Evolutionary conservation across 331 rosid species (phyloP).

Genomic region (Telfairia occidentalis): DNA sequence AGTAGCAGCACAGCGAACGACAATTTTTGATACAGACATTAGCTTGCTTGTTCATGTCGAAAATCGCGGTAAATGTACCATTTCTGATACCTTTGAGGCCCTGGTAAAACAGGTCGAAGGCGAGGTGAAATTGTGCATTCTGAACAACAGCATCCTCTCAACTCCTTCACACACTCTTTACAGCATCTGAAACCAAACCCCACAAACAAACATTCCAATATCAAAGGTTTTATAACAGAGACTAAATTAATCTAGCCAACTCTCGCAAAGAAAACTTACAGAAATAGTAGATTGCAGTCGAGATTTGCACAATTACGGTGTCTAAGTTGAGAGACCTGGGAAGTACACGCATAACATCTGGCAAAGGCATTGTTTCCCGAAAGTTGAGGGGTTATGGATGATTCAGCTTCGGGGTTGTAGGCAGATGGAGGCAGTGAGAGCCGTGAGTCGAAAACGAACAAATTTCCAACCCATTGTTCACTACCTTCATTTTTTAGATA

Average conservation of each 20-base stretch:
- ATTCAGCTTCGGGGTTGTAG: conserved; percentile 36
- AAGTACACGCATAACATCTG: conserved; percentile 55
- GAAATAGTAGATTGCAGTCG: conserved; percentile 78
- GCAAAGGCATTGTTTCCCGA: conserved; percentile 43
- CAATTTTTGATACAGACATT: neutral
- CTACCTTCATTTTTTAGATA: conserved; percentile 77
- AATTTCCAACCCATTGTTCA: conserved; percentile 70
- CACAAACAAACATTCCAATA: neutral
- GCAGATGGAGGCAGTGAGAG: conserved; percentile 70
- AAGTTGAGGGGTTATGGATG: conserved; percentile 18
- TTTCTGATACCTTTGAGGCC: conserved; percentile 51
- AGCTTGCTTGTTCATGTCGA: neutral
- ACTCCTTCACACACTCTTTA: conserved; percentile 38
- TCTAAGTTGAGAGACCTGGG: conserved; percentile 54
- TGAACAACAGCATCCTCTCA: conserved; percentile 68
- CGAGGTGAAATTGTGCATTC: conserved; percentile 68
- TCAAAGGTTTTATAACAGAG: neutral
- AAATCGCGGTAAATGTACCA: conserved; percentile 72
- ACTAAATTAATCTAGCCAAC: neutral
- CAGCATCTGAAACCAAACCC: conserved; percentile 52
- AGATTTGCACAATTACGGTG: conserved; percentile 90
- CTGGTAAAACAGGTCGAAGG: conserved; percentile 62
- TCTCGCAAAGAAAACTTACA: conserved; percentile 38
- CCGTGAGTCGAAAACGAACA: conserved; percentile 89
- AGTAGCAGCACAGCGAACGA: neutral